Evolutionary conservation across 2,329 filamentous ascomycete genomes (phyloP), one percentile per base, ranked within the genome.

Genomic region (Xylaria polymorpha): DNA sequence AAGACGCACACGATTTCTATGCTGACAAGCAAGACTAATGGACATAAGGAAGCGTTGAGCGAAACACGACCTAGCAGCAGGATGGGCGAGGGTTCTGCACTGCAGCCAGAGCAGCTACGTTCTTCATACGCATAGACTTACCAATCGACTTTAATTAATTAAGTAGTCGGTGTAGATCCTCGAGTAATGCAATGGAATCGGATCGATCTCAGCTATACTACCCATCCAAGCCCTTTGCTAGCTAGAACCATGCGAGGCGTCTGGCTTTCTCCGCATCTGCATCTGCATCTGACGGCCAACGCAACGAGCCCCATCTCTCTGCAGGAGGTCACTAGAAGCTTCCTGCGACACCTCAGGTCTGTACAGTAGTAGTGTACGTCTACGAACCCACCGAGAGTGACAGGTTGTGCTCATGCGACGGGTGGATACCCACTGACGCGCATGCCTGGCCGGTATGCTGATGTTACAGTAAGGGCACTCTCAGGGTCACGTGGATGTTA

Each of bases 361-460:
- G 5, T 4, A 29, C 25, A 29, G 25, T 29, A 29, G 25, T 39
- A 32, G 12, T 15, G n/a, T 53, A 18, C 9, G 18, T 37, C 29
- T 18, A 18, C 20, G 22, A 58, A 29, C 55, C 35, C 37, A 58
- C 22, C 37, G n/a, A 58, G 55, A 29, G 15, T 29, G 10, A 55
- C 6, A 7, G 18, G n/a, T 32, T 20, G 35, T 48, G 55, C 32
- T 66, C 63, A 69, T 53, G 67, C 63, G 53, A 59, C 67, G 46
- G 46, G 58, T 69, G 63, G 53, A 37, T 58, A 39, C 50, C 22
- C 25, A 32, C 53, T 64, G 60, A 46, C 57, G 43, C n/a, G 14
- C 46, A 25, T 29, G 25, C 25, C 25, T 29, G 25, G 25, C 25
- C 25, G 25, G 25, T 29, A 29, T 29, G 25, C 25, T 29, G 25